A percentile compares a stretch with the other conserved stretches of the same genome.
Conservation (phyloP, 768 basidiomycete genomes). For the Mycena belliarum region DNA sequence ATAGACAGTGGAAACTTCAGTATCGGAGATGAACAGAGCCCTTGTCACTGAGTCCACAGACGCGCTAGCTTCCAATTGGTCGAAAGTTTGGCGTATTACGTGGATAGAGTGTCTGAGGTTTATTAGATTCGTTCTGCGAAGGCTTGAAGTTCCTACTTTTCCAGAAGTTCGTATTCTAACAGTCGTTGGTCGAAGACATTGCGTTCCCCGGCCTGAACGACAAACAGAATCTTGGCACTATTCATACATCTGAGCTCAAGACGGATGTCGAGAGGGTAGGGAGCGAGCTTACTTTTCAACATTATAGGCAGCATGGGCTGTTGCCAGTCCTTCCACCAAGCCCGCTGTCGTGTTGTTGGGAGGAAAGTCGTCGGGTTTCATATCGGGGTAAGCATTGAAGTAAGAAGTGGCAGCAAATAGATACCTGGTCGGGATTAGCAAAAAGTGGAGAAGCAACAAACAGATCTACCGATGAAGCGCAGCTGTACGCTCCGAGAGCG, state of each 20-base stretch:
- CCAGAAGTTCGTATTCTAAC: conserved; percentile 84
- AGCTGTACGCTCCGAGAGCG: conserved; percentile 66
- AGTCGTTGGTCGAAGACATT: conserved; percentile 94
- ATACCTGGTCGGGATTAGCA: conserved; percentile 48
- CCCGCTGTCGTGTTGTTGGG: conserved; percentile 69
- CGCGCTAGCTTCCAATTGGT: conserved; percentile 62
- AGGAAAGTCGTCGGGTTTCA: conserved; percentile 65
- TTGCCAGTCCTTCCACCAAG: conserved; percentile 74
- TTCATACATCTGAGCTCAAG: not conserved
- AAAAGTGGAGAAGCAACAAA: not conserved
- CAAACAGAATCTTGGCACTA: conserved; percentile 71
- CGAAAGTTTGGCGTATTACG: conserved; percentile 74
- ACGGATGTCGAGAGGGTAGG: not conserved
- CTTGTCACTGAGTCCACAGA: conserved; percentile 49
- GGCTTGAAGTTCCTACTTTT: conserved; percentile 51
- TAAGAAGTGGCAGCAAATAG: conserved; percentile 67
- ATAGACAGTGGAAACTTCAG: conserved; percentile 88
- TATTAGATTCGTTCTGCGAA: not conserved
- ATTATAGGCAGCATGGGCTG: conserved; percentile 76
- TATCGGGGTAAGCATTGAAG: conserved; percentile 54
- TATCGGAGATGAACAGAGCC: conserved; percentile 40
- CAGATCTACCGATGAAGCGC: conserved; percentile 70
- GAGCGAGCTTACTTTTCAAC: conserved; percentile 43
- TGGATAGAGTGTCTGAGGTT: conserved; percentile 67
- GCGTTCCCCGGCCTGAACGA: conserved; percentile 85